These are phyloP conservation scores for Carnegiea gigantea DNA, from an alignment of 179 eudicot species.

Conservation along the genomic window DNA sequence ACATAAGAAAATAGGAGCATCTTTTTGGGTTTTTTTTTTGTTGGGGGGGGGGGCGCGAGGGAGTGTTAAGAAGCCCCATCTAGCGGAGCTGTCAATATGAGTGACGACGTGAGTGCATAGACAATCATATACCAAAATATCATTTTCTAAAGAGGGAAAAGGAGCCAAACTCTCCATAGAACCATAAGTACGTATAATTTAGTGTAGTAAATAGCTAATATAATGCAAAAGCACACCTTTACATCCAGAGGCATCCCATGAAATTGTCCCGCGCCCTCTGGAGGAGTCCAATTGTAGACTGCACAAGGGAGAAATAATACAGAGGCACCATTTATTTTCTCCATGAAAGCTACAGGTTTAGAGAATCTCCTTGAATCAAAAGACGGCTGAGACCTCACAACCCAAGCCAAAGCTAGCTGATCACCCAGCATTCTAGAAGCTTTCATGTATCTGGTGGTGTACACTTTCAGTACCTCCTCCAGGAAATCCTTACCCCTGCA, in stretches of 20 bases:
- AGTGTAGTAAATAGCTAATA: background rate
- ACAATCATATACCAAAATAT: background rate
- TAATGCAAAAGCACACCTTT: constrained; percentile 47
- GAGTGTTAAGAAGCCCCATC: background rate
- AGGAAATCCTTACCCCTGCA: constrained; percentile 73
- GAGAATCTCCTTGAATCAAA: constrained; percentile 63
- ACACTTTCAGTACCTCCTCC: constrained; percentile 65
- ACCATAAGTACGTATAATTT: background rate
- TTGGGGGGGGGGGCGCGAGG: background rate
- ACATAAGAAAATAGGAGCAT: background rate
- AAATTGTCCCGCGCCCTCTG: constrained; percentile 98
- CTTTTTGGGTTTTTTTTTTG: too few relatives aligned
- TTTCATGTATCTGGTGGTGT: constrained; percentile 68
- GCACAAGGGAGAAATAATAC: constrained; percentile 84
- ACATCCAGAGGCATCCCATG: constrained; percentile 99
- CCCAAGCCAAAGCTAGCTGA: constrained; percentile 90
- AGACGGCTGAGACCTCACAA: constrained; percentile 69
- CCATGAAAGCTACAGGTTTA: constrained; percentile 52
- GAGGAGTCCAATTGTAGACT: constrained; percentile 94
- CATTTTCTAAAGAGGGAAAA: background rate
- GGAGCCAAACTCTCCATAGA: background rate
- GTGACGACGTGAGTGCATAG: background rate
- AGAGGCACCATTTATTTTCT: constrained; percentile 56
- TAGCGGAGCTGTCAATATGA: too few relatives aligned
- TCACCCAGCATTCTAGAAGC: constrained; percentile 98